These are phyloP conservation scores for Penicillium sp. DNA, from an alignment of 2,329 filamentous ascomycete species.

Conservation along the genomic window DNA sequence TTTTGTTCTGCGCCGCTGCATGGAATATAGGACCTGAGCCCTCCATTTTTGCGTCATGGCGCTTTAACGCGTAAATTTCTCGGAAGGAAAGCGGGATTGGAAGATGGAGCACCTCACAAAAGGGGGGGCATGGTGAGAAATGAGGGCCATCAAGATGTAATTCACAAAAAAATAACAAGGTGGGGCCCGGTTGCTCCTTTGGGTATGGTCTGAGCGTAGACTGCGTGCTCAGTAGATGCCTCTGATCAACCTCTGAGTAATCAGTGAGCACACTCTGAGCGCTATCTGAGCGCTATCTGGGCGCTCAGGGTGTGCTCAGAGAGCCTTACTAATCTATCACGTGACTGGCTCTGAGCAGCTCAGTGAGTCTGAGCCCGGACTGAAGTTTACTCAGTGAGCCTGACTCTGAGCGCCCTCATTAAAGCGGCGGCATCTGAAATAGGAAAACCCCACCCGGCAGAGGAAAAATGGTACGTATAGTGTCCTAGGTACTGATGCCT, in stretches of 20 bases:
- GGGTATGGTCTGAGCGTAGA: constrained; percentile 10
- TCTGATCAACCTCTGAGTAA: constrained; percentile 9
- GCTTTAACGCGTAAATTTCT: neutral
- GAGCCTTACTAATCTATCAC: constrained; percentile 3
- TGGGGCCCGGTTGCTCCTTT: constrained; percentile 11
- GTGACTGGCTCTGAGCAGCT: constrained; percentile 8
- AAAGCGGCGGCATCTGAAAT: constrained; percentile 17
- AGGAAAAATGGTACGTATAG: too few relatives aligned
- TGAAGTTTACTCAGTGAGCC: constrained; percentile 14
- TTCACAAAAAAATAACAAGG: constrained; percentile 12
- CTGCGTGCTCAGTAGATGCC: constrained; percentile 16
- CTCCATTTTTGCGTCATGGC: constrained; percentile 3
- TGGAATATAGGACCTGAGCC: neutral
- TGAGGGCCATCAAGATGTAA: constrained; percentile 11
- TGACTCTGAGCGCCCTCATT: constrained; percentile 14
- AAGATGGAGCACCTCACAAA: neutral
- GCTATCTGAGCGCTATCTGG: too few relatives aligned
- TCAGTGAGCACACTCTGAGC: constrained; percentile 12
- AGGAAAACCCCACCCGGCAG: too few relatives aligned
- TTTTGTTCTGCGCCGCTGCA: too few relatives aligned
- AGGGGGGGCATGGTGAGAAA: neutral
- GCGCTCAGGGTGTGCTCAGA: too few relatives aligned
- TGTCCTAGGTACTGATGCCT: too few relatives aligned
- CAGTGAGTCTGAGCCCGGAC: constrained; percentile 7
- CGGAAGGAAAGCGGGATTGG: neutral